Evolutionary conservation across 2,329 filamentous ascomycete species (phyloP), one percentile per base, ranked within the genome.

Genomic region (Helotiales sp.): DNA sequence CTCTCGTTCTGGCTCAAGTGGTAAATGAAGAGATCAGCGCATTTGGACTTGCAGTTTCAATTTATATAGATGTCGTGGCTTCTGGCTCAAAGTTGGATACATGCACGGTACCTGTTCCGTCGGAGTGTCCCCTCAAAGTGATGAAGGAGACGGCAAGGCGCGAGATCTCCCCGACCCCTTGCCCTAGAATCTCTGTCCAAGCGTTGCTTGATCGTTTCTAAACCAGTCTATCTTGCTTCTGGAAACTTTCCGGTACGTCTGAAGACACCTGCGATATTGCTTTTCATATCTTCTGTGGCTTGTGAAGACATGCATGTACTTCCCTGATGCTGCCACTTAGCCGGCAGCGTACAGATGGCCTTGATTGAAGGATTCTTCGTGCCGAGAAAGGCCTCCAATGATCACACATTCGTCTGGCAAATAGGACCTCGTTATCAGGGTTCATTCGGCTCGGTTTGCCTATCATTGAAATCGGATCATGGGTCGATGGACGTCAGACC

Each of bases 391-490:
- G 22, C 61, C 55, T 68, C 62, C 67, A 66, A 64, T 68, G 63
- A 69, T 57, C 55, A 52, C 64, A 43, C 52, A 26, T 66, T 66
- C 34, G 47, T 30, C 61, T 69, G 64, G 65, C 65, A 69, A 68
- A 70, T 68, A 50, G 20, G 7, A 59, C 37, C n/a, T 24, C 24
- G 40, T 54, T 62, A 58, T 67, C 45, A 70, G 43, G 61, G 66
- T 57, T 64, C 61, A 5, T 58, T 69, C 64, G 69, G 64, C 63
- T 69, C 60, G 62, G 40, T 32, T 43, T 66, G 65, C 63, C 65
- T 69, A 71, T 65, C 62, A 55, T 32, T 59, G 34, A 26, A 40
- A 20, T 54, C 52, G 15, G 52, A 50, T 58, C 32, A 64, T 60
- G 45, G 28, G 28, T 59, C 52, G 47, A 52, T 40, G 40, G 22